Percentiles rank a stretch among this genome's conserved stretches.
Conservation (phyloP, 2,329 filamentous ascomycete species). For the Pseudocercospora fuligena region DNA sequence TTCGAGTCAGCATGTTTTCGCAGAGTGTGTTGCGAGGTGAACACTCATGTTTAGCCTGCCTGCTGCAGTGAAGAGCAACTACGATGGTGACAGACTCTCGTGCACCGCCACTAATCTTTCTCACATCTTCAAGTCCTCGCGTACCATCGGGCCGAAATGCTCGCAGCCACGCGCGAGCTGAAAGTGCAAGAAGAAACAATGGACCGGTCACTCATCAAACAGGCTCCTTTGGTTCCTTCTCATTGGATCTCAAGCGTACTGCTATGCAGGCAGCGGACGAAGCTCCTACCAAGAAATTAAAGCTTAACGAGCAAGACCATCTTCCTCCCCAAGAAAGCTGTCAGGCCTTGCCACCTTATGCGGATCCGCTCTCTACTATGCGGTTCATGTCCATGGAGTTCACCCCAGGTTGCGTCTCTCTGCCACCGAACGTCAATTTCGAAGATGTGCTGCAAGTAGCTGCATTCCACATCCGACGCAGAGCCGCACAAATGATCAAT, state of each 20-base stretch:
- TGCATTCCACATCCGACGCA: slow-evolving; percentile 23
- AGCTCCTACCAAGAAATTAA: background rate
- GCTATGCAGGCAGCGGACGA: background rate
- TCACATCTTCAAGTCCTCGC: slow-evolving; percentile 13
- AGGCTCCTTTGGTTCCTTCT: slow-evolving; percentile 15
- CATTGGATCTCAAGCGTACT: slow-evolving; percentile 4
- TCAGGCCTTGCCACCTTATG: background rate
- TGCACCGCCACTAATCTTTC: slow-evolving; percentile 14
- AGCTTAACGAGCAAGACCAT: background rate
- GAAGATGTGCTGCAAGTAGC: slow-evolving; percentile 22
- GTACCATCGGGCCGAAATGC: slow-evolving; percentile 21
- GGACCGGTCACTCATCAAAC: slow-evolving; percentile 10
- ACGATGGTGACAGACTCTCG: slow-evolving; percentile 5
- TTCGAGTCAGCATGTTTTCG: background rate
- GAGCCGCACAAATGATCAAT: slow-evolving; percentile 20
- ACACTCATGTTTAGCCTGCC: background rate
- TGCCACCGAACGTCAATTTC: slow-evolving; percentile 19
- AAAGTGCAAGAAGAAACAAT: slow-evolving; percentile 13
- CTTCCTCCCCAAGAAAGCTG: background rate
- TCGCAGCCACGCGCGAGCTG: slow-evolving; percentile 16
- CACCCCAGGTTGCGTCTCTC: slow-evolving; percentile 11
- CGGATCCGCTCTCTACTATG: background rate
- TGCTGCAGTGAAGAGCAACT: background rate
- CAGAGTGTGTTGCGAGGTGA: background rate
- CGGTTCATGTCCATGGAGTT: slow-evolving; percentile 14